Base-by-base conservation (phyloP, 208 protist species). In the Crithidia thermophila region DNA sequence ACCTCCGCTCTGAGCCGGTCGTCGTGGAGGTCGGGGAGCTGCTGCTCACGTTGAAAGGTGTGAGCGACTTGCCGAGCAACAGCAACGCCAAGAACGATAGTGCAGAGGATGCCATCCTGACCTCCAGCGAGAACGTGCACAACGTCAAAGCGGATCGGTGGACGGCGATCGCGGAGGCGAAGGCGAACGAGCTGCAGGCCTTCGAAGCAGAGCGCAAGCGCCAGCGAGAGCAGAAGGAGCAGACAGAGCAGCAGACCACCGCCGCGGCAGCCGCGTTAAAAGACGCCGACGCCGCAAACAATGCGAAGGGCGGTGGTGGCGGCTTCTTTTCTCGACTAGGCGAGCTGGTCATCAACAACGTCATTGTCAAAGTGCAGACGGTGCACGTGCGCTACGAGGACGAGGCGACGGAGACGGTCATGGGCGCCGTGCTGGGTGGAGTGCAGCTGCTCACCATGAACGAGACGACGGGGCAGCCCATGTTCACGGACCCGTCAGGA, bases 381-480 rank as follows among this genome's bases (percentile, higher is more conserved):
- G 83, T 94, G 16, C 91, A 97, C 81, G 64, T 94, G 40, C 91
- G 91, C 31, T 94, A 94, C 69, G 91, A 97, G 72, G 87, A 93
- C 57, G 69, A 70, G 45, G 43, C 63, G 14, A 68, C 72, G n/a
- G 73, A 77, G 33, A 82, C 84, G 27, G 79, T 90, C 23, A 58
- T 92, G 11, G 91, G 91, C 27, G 84, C 83, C 36, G 79, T 93
- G 42, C 75, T 97, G 16, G 87, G 78, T 23, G 79, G 77, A 34
- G 84, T 97, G 49, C 73, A 84, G 67, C 73, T 97, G n/a, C 67
- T 86, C 11, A 94, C 88, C 16, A 72, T 94, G 53, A 82, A 94
- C 66, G 81, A 78, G 56, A 11, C 36, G 16, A 94, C 87, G 0
- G 87, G 85, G 23, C 75, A 85, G 68, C 78, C 80, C 13, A 85